These are phyloP conservation scores for Thalassiosira livingstoniorum DNA, from an alignment of 352 stramenopile species.

Conservation along the genomic window DNA sequence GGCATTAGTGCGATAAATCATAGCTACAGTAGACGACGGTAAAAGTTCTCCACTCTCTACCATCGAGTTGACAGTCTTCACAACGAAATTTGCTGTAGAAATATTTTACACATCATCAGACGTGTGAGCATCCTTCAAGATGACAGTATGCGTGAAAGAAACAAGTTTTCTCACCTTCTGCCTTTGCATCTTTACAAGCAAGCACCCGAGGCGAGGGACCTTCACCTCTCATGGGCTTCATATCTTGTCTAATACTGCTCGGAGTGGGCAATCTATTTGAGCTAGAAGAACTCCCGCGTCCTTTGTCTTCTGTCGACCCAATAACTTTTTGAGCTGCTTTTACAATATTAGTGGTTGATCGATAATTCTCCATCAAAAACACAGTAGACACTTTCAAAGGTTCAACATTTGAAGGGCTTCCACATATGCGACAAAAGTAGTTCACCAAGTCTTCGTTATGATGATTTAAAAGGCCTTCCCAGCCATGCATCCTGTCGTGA, in stretches of 20 bases:
- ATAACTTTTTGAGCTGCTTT: slow-evolving; percentile 82
- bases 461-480: slow-evolving; percentile 38
- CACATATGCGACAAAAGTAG: slow-evolving; percentile 38
- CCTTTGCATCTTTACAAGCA: slow-evolving; percentile 71
- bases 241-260: slow-evolving; percentile 63
- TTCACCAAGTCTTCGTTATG: slow-evolving; percentile 29
- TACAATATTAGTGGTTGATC: slow-evolving; percentile 82
- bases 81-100: slow-evolving; percentile 67
- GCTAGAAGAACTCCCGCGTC: not conserved
- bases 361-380: slow-evolving; percentile 84
- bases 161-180: slow-evolving; percentile 47
- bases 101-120: too few species aligned
- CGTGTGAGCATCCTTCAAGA: too few species aligned
- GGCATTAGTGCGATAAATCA: slow-evolving; percentile 85
- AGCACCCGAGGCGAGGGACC: slow-evolving; percentile 70
- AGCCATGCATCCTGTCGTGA: slow-evolving; percentile 44
- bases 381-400: slow-evolving; percentile 65
- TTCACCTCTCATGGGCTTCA: slow-evolving; percentile 77
- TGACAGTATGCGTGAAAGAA: not conserved
- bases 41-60: slow-evolving; percentile 53
- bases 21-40: slow-evolving; percentile 62
- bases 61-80: slow-evolving; percentile 70
- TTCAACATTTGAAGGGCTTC: not conserved
- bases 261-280: slow-evolving; percentile 18
- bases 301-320: slow-evolving; percentile 27